Evolutionary conservation across 2,329 filamentous ascomycete genomes (phyloP).

Genomic region (Aspergillus fischeri): DNA sequence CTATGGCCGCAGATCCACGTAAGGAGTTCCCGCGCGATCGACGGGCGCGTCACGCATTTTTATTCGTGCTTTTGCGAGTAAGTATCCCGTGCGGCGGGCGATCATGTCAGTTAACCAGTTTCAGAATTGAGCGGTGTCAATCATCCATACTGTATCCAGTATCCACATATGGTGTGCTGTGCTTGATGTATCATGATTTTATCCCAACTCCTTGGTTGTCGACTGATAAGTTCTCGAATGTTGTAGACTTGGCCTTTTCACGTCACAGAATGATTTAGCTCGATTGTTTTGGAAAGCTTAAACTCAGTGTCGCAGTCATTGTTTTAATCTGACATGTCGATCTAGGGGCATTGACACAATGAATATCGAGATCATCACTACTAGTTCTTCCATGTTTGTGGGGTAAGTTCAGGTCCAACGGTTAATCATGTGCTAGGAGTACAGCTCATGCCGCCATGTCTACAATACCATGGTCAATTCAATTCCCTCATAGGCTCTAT

Average conservation of each 20-base stretch:
- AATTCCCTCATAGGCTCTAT: background rate
- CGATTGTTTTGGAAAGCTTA: background rate
- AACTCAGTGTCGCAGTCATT: background rate
- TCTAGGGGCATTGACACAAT: background rate
- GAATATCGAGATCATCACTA: background rate
- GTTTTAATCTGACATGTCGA: background rate
- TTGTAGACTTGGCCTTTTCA: background rate
- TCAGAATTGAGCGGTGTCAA: background rate
- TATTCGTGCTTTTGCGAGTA: constrained; percentile 7
- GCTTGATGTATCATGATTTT: background rate
- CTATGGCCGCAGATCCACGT: constrained; percentile 17
- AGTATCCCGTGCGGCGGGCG: constrained; percentile 6
- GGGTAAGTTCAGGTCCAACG: background rate
- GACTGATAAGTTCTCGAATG: too few relatives aligned
- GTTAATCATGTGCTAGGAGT: background rate
- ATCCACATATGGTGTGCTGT: background rate
- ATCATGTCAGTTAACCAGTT: constrained; percentile 3
- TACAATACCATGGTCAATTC: background rate
- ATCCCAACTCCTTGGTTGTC: background rate
- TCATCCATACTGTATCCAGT: too few relatives aligned
- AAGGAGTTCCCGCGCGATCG: constrained; percentile 25
- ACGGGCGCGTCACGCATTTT: constrained; percentile 12
- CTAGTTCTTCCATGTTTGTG: background rate
- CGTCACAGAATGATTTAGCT: background rate
- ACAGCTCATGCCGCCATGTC: too few relatives aligned